Conservation (phyloP, 371 early-diverging fungal genomes). For the Mycotypha africana region DNA sequence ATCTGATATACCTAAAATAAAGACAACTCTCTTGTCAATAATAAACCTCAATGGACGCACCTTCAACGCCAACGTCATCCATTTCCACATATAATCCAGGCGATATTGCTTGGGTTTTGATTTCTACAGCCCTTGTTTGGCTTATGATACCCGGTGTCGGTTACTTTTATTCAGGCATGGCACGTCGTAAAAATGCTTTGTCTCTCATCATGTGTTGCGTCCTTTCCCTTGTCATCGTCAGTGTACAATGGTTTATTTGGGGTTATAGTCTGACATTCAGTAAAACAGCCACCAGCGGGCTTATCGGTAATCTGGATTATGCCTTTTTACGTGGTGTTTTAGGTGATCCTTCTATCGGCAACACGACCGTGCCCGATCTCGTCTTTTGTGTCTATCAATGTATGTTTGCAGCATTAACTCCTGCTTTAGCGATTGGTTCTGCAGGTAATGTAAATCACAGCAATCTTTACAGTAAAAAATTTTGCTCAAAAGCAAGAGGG, state of each 20-base stretch:
- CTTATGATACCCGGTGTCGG: slow-evolving; percentile 86
- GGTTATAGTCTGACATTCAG: slow-evolving; percentile 90
- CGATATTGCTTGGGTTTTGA: slow-evolving; percentile 67
- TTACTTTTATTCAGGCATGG: slow-evolving; percentile 90
- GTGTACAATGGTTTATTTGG: slow-evolving; percentile 79
- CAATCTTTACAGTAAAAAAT: too few species aligned
- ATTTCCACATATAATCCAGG: slow-evolving; percentile 47
- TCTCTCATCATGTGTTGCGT: slow-evolving; percentile 67
- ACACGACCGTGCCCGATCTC: slow-evolving; percentile 57
- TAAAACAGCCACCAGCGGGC: slow-evolving; percentile 42
- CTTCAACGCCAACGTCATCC: too few species aligned
- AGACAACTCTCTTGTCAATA: too few species aligned
- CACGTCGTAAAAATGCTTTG: slow-evolving; percentile 76
- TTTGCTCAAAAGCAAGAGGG: too few species aligned
- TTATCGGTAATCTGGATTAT: slow-evolving; percentile 80
- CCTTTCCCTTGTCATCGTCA: slow-evolving; percentile 65
- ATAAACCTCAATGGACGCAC: too few species aligned
- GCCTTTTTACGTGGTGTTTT: slow-evolving; percentile 62
- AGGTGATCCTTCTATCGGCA: slow-evolving; percentile 50
- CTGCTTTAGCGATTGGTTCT: slow-evolving; percentile 89
- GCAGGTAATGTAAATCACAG: slow-evolving; percentile 9
- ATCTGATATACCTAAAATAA: too few species aligned
- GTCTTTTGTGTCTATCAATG: slow-evolving; percentile 76
- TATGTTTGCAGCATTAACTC: slow-evolving; percentile 84
- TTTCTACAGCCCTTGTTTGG: slow-evolving; percentile 73